A percentile compares a stretch with the other conserved stretches of the same genome.
phyloP scores from a whole-genome alignment of 2,329 filamentous ascomycete genomes.

The Trichoderma cornu-damae region DNA sequence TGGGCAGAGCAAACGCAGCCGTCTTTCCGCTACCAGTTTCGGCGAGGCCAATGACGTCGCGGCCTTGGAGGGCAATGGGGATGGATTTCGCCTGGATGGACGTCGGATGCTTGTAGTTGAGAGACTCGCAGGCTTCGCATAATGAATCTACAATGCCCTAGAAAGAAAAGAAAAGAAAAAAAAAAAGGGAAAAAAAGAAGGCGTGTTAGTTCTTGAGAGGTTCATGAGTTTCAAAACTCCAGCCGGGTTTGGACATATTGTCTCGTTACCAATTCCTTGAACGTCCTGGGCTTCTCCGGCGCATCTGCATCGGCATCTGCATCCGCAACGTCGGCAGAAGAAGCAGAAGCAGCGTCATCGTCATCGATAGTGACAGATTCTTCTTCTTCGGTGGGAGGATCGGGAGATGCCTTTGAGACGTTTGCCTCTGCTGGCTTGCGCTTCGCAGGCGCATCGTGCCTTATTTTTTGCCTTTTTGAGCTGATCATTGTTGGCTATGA shows the following conservation, averaged over 20 bases:
- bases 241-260: neutral
- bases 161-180: neutral
- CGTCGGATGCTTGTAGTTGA: conserved; percentile 82
- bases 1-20: conserved; percentile 87
- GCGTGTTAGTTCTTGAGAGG: conserved; percentile 18
- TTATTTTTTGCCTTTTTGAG: conserved; percentile 40
- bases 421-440: neutral
- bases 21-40: conserved; percentile 97
- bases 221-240: neutral
- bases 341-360: too few relatives aligned
- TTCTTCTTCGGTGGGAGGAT: conserved; percentile 30
- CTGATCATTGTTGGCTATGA: conserved; percentile 32
- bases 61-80: conserved; percentile 68
- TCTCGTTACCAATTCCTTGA: conserved; percentile 56
- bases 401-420: conserved; percentile 18
- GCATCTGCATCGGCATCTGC: too few relatives aligned
- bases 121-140: conserved; percentile 76
- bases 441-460: conserved; percentile 28
- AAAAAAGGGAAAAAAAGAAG: neutral
- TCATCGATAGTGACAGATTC: conserved; percentile 35
- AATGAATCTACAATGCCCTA: conserved; percentile 79
- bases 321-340: conserved; percentile 31
- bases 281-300: conserved; percentile 49
- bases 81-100: conserved; percentile 86
- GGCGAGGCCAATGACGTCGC: conserved; percentile 88